Base-by-base conservation (phyloP, 495 filamentous ascomycete genomes). In the Tuber brumale region DNA sequence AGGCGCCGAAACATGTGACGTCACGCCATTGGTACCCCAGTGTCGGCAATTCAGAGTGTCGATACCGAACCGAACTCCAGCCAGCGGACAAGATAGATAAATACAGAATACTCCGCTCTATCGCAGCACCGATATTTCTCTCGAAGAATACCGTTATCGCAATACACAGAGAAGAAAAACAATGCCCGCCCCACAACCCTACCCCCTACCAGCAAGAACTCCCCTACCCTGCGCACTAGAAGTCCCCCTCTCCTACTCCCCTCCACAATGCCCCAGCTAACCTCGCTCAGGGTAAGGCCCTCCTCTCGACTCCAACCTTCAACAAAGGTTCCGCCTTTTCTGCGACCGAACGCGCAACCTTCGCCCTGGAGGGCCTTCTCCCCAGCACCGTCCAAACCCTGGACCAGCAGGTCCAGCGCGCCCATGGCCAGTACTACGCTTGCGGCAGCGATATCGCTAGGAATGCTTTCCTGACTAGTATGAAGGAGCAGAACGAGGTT, bases 251-350 rank as follows among this genome's bases (percentile, higher is more conserved):
- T n/a, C 48, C 48, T n/a, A 23, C 10, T 21, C 48, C 48, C 48
- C 21, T n/a, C 9, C 1, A 51, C 3, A 3, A 27, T 14, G 14
- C 48, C 10, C 9, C 48, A 27, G 48, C 48, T 57, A 57, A 57
- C 48, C 23, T 57, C 48, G 27, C 37, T 69, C 48, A 89, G 87
- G 92, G 93, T 14, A 84, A 85, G 42, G 87, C 89, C 6, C 85
- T 95, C 5, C 86, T 95, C 37, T 87, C 89, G 70, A 88, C 89
- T 18, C 88, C 91, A 0, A 90, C 89, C 77, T 92, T 92, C 85
- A 96, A 96, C 85, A 95, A 94, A 84, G 94, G 93, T 21, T 92
- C 92, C 0, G 93, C 89, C 1, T 94, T 94, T 80, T 87, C 93
- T 0, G 76, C 84, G 0, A 83, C 91, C 45, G 94, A 97, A 77